phyloP scores from a whole-genome alignment of 495 filamentous ascomycete genomes.

The Chaetomium fimeti region DNA sequence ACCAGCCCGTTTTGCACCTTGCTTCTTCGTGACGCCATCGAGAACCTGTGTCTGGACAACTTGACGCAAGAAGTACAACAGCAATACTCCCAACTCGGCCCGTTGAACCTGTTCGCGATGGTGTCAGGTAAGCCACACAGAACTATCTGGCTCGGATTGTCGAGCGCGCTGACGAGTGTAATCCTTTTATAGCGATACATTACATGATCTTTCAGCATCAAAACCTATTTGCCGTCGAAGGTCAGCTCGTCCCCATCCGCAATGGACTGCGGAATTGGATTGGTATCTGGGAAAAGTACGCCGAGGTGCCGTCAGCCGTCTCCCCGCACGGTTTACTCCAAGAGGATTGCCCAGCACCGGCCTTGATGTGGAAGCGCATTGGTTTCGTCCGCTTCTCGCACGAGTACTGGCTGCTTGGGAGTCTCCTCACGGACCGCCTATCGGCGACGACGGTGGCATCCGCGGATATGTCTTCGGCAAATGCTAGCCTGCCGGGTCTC shows the following conservation, averaged over 20 bases:
- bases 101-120: slow-evolving; percentile 34
- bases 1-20: slow-evolving; percentile 29
- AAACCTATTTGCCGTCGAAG: slow-evolving; percentile 34
- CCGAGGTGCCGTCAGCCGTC: slow-evolving; percentile 16
- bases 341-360: slow-evolving; percentile 22
- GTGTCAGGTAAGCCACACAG: slow-evolving; percentile 30
- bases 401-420: slow-evolving; percentile 37
- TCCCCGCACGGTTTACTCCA: slow-evolving; percentile 26
- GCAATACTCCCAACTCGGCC: slow-evolving; percentile 29
- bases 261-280: slow-evolving; percentile 36
- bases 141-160: not conserved
- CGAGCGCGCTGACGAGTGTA: not conserved
- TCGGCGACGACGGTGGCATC: slow-evolving; percentile 11
- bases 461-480: not conserved
- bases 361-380: slow-evolving; percentile 33
- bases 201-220: slow-evolving; percentile 39
- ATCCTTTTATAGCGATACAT: slow-evolving; percentile 29
- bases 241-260: slow-evolving; percentile 34
- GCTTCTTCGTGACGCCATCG: slow-evolving; percentile 33
- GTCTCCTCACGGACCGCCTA: slow-evolving; percentile 31
- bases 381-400: slow-evolving; percentile 32
- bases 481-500: slow-evolving; percentile 3
- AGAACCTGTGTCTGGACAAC: slow-evolving; percentile 26
- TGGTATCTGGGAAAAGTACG: slow-evolving; percentile 31
- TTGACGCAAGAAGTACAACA: slow-evolving; percentile 20